Percentiles rank a stretch among this genome's conserved stretches.
phyloP scores from a whole-genome alignment of 176 grass and related monocot species.

The Musa troglodytarum region DNA sequence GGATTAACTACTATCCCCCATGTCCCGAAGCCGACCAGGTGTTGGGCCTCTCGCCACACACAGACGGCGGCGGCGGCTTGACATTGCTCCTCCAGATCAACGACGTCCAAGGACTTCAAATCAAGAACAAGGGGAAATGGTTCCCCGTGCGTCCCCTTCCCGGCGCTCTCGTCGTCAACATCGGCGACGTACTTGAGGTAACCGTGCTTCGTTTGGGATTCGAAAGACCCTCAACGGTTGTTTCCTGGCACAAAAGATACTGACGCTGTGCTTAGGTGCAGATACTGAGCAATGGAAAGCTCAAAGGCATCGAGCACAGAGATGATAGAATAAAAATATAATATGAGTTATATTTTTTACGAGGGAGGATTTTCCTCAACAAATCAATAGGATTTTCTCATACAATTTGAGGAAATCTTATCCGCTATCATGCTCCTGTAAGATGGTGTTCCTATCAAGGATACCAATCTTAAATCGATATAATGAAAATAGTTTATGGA shows the following conservation, averaged over 20 bases:
- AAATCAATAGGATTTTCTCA: too few relatives aligned
- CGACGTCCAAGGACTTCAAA: slow-evolving; percentile 52
- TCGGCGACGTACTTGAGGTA: slow-evolving; percentile 59
- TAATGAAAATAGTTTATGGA: too few relatives aligned
- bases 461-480: too few relatives aligned
- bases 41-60: slow-evolving; percentile 55
- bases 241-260: too few relatives aligned
- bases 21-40: slow-evolving; percentile 36
- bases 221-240: too few relatives aligned
- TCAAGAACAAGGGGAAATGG: slow-evolving; percentile 32
- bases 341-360: too few relatives aligned
- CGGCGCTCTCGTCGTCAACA: slow-evolving; percentile 50
- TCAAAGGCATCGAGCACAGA: not conserved
- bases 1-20: slow-evolving; percentile 69
- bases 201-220: not conserved
- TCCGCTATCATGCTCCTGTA: too few relatives aligned
- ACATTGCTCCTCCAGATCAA: slow-evolving; percentile 56
- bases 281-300: slow-evolving; percentile 3
- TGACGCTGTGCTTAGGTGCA: not conserved
- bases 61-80: slow-evolving; percentile 29
- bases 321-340: too few relatives aligned
- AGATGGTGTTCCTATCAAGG: too few relatives aligned
- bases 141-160: slow-evolving; percentile 32
- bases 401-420: too few relatives aligned
- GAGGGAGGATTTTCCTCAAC: too few relatives aligned